Evolutionary conservation across 805 yeast genomes (phyloP).

Genomic region (Saccharomycodes ludwigii): DNA sequence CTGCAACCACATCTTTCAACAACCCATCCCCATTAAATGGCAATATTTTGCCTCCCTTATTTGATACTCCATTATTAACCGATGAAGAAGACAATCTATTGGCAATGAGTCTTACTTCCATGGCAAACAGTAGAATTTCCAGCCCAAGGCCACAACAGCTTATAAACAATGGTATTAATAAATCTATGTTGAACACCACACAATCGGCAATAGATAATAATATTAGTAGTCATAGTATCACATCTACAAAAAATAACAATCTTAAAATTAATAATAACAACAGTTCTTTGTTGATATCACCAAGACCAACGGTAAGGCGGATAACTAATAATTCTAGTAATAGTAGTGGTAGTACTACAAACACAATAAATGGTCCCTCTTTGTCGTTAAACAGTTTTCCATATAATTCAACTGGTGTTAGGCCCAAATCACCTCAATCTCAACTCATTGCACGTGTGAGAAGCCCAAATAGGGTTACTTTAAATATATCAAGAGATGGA

Average conservation of each 20-base stretch:
- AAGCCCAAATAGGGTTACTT: conserved; percentile 22
- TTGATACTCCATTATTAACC: no score
- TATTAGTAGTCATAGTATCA: no score
- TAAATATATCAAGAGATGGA: conserved; percentile 21
- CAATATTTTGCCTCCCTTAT: no score
- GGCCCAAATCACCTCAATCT: conserved; percentile 2
- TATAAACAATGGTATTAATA: no score
- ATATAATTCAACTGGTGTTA: not conserved
- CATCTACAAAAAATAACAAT: not conserved
- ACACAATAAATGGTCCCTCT: no score
- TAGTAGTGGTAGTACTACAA: not conserved
- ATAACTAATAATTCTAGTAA: not conserved
- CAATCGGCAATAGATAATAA: no score
- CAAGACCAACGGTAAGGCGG: no score
- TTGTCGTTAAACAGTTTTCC: not conserved
- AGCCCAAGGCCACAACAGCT: conserved; percentile 20
- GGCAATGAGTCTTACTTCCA: conserved; percentile 23
- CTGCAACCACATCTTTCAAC: no score
- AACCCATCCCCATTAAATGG: no score
- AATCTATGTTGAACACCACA: no score
- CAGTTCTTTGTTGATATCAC: not conserved
- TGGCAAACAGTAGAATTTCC: conserved; percentile 25
- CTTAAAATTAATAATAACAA: not conserved
- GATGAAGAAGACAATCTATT: conserved; percentile 24
- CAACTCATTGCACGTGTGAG: conserved; percentile 20